Percentiles rank a stretch among this genome's conserved stretches.
phyloP scores from a whole-genome alignment of 2,329 filamentous ascomycete genomes.

The Didymella pinodella region DNA sequence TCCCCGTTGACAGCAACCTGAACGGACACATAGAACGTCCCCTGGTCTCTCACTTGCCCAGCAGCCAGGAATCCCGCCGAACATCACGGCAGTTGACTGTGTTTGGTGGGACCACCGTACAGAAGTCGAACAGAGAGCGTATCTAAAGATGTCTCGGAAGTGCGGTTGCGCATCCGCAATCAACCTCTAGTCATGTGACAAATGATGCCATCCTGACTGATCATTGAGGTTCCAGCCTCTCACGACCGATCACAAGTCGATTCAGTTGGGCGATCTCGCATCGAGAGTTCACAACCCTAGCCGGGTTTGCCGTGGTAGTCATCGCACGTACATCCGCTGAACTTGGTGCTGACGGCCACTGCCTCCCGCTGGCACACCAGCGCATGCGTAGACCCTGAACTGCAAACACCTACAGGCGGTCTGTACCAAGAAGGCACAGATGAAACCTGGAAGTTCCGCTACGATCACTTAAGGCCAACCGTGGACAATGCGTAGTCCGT shows the following conservation, averaged over 20 bases:
- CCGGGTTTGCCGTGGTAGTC: slow-evolving; percentile 17
- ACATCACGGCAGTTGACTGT: slow-evolving; percentile 11
- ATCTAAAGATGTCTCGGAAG: slow-evolving; percentile 16
- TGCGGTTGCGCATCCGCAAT: slow-evolving; percentile 12
- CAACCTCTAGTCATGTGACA: slow-evolving; percentile 14
- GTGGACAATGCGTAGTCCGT: not conserved
- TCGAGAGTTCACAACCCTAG: slow-evolving; percentile 1
- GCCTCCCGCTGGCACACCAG: slow-evolving; percentile 26
- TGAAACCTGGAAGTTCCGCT: not conserved
- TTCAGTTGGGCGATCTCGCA: slow-evolving; percentile 7
- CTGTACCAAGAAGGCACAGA: slow-evolving; percentile 8
- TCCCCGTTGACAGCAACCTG: slow-evolving; percentile 29
- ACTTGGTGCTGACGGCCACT: slow-evolving; percentile 27
- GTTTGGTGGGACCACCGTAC: slow-evolving; percentile 5
- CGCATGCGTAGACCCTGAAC: slow-evolving; percentile 10
- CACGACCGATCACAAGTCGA: slow-evolving; percentile 5
- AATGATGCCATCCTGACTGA: slow-evolving; percentile 10
- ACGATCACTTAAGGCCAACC: not conserved
- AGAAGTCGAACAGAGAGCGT: slow-evolving; percentile 16
- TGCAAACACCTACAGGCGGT: slow-evolving; percentile 25
- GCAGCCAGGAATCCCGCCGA: slow-evolving; percentile 10
- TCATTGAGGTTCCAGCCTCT: slow-evolving; percentile 5
- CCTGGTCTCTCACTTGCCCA: slow-evolving; percentile 5
- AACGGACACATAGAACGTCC: slow-evolving; percentile 28
- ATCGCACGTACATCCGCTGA: slow-evolving; percentile 26